These are phyloP conservation scores for Diplodia sapinea DNA, from an alignment of 2,329 filamentous ascomycete species.

Conservation along the genomic window DNA sequence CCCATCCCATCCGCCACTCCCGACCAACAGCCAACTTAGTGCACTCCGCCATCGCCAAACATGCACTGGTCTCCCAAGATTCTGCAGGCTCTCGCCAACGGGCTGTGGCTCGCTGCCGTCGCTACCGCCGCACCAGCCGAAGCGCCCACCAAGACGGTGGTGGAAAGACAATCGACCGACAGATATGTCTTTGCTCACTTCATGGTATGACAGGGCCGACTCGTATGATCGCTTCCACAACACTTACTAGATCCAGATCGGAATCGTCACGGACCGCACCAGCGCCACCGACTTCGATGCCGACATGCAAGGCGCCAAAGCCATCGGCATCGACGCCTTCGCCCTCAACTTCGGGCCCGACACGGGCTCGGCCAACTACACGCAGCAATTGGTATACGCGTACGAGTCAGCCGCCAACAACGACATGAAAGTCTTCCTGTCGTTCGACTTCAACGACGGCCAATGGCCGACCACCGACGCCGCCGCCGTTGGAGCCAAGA, in stretches of 20 bases:
- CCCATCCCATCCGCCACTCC: neutral
- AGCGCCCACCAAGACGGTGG: neutral
- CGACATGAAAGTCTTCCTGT: conserved; percentile 41
- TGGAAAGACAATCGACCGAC: conserved; percentile 9
- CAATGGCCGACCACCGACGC: conserved; percentile 35
- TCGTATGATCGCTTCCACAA: neutral
- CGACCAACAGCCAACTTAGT: neutral
- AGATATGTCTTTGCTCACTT: conserved; percentile 27
- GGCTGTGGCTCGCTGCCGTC: neutral
- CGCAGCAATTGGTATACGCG: conserved; percentile 38
- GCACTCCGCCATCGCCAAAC: neutral
- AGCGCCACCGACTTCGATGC: conserved; percentile 39
- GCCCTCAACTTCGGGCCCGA: conserved; percentile 41
- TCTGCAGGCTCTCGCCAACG: conserved; percentile 4
- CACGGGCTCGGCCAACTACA: conserved; percentile 34
- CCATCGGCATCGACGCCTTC: conserved; percentile 43
- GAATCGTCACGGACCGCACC: conserved; percentile 37
- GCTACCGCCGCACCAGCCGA: neutral
- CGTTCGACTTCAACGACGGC: conserved; percentile 39
- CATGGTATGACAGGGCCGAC: conserved; percentile 6
- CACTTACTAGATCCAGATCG: conserved; percentile 34
- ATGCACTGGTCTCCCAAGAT: neutral
- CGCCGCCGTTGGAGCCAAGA: conserved; percentile 34
- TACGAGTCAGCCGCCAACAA: conserved; percentile 39
- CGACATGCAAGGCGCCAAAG: conserved; percentile 40